Evolutionary conservation across 2,329 filamentous ascomycete species (phyloP), one percentile per base, ranked within the genome.

Genomic region (Aspergillus novoparasiticus): DNA sequence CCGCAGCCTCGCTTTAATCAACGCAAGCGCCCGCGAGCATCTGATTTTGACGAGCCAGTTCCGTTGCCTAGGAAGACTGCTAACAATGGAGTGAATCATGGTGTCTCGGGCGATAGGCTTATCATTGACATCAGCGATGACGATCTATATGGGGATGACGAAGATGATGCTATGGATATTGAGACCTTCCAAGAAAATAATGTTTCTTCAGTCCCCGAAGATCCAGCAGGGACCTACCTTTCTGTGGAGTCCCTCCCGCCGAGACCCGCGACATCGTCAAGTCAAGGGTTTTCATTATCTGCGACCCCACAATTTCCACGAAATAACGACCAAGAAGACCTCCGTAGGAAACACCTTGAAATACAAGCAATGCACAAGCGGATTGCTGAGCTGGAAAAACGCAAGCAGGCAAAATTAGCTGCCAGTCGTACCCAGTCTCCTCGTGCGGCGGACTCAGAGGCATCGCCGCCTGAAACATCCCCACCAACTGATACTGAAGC

Each of bases 81-180:
- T 69, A 86, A 85, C 14, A 86, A 89, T 51, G 82, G 81, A 54
- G 82, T 58, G 3, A 66, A 56, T 28, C 57, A 60, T n/a, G 51
- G 36, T 4, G 60, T 64, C 28, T 80, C 85, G 58, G 83, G 89
- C 28, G 83, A 88, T 57, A 85, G 85, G 3, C 85, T 96, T 58
- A 86, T 97, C 45, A 96, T 97, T 68, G 87, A 96, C 67, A 89
- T 96, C 45, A 96, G 92, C 73, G 94, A 96, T 32, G 87, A 89
- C 67, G 88, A 90, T 62, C 81, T 75, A 10, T 76, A 78, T 56
- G 74, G 69, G 5, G 72, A 76, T 58, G 72, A 76, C 39, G 72
- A 75, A 45, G 68, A 74, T 34, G 68, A 65, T 12, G 68, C 71
- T 23, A 75, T 76, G 74, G 71, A 74, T 4, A 60, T 71, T n/a